Evolutionary conservation across 257 asterid genomes (phyloP).

Genomic region (Nicotiana knightiana): DNA sequence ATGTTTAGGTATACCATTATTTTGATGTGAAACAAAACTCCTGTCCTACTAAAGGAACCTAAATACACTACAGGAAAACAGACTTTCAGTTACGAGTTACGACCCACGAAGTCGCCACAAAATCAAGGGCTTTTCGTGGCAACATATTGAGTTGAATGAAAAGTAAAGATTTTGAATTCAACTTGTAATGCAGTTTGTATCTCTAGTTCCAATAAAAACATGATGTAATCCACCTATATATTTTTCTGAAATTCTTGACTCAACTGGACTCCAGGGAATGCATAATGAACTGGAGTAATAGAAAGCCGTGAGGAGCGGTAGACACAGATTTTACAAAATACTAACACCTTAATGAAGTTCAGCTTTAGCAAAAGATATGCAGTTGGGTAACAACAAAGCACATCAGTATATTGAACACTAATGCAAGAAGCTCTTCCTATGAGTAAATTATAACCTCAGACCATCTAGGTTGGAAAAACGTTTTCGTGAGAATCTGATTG

Average conservation of each 20-base stretch:
- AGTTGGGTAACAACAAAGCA: neutral
- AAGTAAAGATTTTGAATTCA: no score
- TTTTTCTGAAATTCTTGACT: neutral
- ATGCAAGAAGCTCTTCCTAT: neutral
- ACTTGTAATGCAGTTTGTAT: no score
- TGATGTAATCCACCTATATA: neutral
- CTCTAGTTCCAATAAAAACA: neutral
- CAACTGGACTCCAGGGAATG: neutral
- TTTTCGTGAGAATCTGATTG: neutral
- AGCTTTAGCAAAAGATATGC: neutral
- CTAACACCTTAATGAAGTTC: neutral
- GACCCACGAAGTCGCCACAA: no score
- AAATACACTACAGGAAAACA: neutral
- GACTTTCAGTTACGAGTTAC: neutral
- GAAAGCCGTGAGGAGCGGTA: neutral
- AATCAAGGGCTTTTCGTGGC: neutral
- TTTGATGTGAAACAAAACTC: neutral
- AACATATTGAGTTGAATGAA: no score
- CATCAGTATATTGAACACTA: neutral
- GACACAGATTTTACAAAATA: no score
- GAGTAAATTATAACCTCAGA: neutral
- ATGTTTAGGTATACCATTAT: neutral
- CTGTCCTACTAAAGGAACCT: neutral
- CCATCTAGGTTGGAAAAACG: neutral
- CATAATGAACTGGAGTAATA: neutral